Evolutionary conservation across 495 filamentous ascomycete genomes (phyloP), one percentile per base, ranked within the genome.

Genomic region (Glutinoglossum americanum): DNA sequence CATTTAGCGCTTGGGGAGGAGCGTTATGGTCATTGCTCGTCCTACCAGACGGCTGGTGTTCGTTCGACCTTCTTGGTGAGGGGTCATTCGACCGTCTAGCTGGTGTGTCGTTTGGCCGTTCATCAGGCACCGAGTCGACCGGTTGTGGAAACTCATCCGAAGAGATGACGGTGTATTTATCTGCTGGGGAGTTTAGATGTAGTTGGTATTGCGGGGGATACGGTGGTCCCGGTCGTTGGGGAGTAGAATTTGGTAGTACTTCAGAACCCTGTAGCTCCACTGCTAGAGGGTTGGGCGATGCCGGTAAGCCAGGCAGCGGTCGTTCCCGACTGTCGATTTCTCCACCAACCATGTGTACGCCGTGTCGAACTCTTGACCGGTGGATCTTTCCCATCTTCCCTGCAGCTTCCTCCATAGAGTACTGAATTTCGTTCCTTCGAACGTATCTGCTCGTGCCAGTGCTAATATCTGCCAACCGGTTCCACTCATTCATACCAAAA

Each of bases 401-500:
- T 8, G 89, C 82, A 1, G 86, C 82, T 57, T 80, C 75, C 57
- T 83, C 69, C 51, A 84, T 87, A 73, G 85, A 85, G 60, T 69
- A 74, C 35, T 88, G 81, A 37, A 92, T 83, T 13, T 83, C 81
- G 15, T 74, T 71, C 60, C 81, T 80, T 6, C 71, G 69, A n/a
- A 97, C 76, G 65, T 97, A 98, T 57, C 79, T 79, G 45, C 84
- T 77, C 0, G 92, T 97, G 65, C 82, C 86, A 37, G 87, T 95
- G 69, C 83, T 89, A 68, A 98, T 96, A 45, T 97, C 90, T 33
- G 84, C 82, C 15, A 98, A 73, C 4, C 92, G 80, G 65, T 87
- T 80, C 90, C 92, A 98, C 65, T 97, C 92, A 66, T 97, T 97
- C 87, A 98, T 94, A 53, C 86, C 90, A 66, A 96, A 96, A 64